phyloP scores from a whole-genome alignment of 2,329 filamentous ascomycete genomes.

The Ophiostoma piceae region DNA sequence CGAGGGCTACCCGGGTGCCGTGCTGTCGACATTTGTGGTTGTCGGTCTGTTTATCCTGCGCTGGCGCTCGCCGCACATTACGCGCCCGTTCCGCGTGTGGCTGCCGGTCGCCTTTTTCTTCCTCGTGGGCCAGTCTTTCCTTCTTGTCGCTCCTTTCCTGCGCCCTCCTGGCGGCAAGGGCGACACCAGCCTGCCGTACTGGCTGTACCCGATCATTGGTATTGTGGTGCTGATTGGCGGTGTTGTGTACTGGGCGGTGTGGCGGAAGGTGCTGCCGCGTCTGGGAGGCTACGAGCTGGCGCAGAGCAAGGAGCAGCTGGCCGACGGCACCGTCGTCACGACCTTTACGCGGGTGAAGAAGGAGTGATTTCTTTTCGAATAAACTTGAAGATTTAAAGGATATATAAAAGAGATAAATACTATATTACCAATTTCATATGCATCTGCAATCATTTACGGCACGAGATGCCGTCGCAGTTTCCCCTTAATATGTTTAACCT shows the following conservation, averaged over 20 bases:
- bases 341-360: constrained; percentile 25
- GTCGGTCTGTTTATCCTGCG: constrained; percentile 36
- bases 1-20: constrained; percentile 39
- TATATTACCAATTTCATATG: not conserved
- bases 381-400: not conserved
- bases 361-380: not conserved
- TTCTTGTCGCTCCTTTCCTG: constrained; percentile 40
- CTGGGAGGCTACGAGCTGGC: constrained; percentile 49
- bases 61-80: constrained; percentile 41
- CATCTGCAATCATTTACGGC: not conserved
- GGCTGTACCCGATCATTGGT: constrained; percentile 41
- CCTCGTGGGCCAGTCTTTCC: constrained; percentile 38
- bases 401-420: not conserved
- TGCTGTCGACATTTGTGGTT: constrained; percentile 51
- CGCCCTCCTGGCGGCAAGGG: constrained; percentile 44
- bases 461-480: not conserved
- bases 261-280: constrained; percentile 33
- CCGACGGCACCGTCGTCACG: constrained; percentile 31
- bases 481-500: not conserved
- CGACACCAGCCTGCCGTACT: constrained; percentile 38
- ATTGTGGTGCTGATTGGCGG: constrained; percentile 37
- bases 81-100: constrained; percentile 50
- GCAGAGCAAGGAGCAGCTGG: constrained; percentile 28
- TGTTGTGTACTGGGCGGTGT: constrained; percentile 35
- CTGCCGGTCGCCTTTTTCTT: constrained; percentile 48